Percentiles rank a stretch among this genome's conserved stretches.
Conservation (phyloP, 2,329 filamentous ascomycete species). For the Colletotrichum godetiae region DNA sequence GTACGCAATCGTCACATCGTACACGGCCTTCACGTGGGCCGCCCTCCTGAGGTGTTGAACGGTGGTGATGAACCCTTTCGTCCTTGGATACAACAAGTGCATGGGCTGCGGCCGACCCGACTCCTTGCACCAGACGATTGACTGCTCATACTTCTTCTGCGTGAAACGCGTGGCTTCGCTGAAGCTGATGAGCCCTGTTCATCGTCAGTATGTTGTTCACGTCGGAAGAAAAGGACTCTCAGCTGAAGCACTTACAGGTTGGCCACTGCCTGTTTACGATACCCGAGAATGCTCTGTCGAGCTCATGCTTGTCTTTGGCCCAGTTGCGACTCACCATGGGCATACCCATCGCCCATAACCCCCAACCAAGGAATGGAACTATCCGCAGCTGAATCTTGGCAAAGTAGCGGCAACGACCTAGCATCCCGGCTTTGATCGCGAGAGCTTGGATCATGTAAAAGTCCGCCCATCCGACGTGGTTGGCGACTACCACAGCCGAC, state of each 20-base stretch:
- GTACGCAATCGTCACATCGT: constrained; percentile 67
- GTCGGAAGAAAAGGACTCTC: constrained; percentile 14
- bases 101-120: constrained; percentile 62
- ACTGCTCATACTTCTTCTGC: constrained; percentile 61
- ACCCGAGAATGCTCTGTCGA: constrained; percentile 67
- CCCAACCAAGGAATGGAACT: constrained; percentile 73
- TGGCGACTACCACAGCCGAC: constrained; percentile 69
- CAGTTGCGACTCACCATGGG: constrained; percentile 71
- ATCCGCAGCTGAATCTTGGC: constrained; percentile 68
- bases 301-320: constrained; percentile 65
- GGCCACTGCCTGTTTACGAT: constrained; percentile 64
- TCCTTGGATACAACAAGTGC: constrained; percentile 70
- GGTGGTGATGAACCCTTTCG: constrained; percentile 70
- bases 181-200: constrained; percentile 71
- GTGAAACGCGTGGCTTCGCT: constrained; percentile 73
- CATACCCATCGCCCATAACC: constrained; percentile 74
- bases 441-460: constrained; percentile 74
- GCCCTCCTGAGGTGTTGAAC: constrained; percentile 65
- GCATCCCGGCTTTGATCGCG: constrained; percentile 65
- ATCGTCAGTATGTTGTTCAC: constrained; percentile 5
- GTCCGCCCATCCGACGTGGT: constrained; percentile 72
- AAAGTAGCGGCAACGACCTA: constrained; percentile 71
- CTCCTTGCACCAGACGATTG: constrained; percentile 62
- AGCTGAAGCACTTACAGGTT: constrained; percentile 59
- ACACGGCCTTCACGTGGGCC: constrained; percentile 63